A percentile compares a stretch with the other conserved stretches of the same genome.
These are phyloP conservation scores for Podaxis sp. DNA, from an alignment of 768 basidiomycete species.

Conservation along the genomic window DNA sequence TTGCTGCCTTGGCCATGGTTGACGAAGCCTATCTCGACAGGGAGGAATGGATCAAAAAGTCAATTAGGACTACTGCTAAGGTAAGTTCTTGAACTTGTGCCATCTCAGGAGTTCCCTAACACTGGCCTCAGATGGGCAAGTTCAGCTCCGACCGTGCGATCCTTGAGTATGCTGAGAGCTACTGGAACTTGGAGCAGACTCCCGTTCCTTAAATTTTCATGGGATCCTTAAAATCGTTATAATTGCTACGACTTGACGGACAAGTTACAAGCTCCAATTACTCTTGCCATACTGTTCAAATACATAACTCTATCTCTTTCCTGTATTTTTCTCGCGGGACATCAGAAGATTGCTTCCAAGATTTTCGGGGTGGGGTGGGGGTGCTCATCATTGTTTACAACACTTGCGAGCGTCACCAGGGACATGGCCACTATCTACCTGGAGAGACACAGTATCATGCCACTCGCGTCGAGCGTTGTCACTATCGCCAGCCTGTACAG, in stretches of 20 bases:
- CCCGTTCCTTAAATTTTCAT: constrained; percentile 15
- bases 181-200: constrained; percentile 68
- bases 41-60: constrained; percentile 89
- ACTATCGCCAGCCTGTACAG: too few species aligned
- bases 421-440: too few species aligned
- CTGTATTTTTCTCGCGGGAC: background rate
- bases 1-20: constrained; percentile 80
- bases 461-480: too few species aligned
- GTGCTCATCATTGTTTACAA: too few species aligned
- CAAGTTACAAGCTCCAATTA: background rate
- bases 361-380: too few species aligned
- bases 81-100: constrained; percentile 23
- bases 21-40: constrained; percentile 85
- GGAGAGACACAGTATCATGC: too few species aligned
- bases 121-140: constrained; percentile 76
- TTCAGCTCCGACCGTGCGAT: constrained; percentile 95
- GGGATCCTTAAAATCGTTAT: background rate
- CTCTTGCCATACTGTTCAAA: background rate
- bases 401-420: too few species aligned
- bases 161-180: constrained; percentile 86
- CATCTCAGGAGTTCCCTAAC: background rate
- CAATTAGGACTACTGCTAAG: constrained; percentile 78
- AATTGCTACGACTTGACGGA: background rate
- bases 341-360: too few species aligned
- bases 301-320: background rate